Conservation (phyloP, 2,329 filamentous ascomycete species). For the Aspergillus ochraceus region DNA sequence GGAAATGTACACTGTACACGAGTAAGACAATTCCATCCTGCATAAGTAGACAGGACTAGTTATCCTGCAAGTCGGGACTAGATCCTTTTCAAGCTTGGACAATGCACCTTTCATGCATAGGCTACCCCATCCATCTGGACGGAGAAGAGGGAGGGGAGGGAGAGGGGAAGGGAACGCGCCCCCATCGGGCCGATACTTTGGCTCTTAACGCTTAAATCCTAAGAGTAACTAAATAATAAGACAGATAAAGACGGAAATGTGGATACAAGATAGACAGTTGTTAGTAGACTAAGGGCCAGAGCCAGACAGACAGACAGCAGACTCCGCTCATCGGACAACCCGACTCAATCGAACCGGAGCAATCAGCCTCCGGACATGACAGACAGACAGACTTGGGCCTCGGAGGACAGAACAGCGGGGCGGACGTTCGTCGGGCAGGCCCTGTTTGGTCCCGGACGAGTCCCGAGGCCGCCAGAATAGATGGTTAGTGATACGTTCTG, state of each 20-base stretch:
- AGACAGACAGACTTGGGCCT: not conserved
- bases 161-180: not conserved
- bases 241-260: not conserved
- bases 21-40: too few relatives aligned
- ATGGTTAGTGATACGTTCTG: not conserved
- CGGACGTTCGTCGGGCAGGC: conserved; percentile 11
- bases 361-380: conserved; percentile 1
- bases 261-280: too few relatives aligned
- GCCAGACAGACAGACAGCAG: not conserved
- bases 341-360: conserved; percentile 2
- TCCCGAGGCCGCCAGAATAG: conserved; percentile 7
- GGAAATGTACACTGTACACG: too few relatives aligned
- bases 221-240: not conserved
- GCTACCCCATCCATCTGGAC: not conserved
- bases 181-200: conserved; percentile 2
- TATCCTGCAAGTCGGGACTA: not conserved
- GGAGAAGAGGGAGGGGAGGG: not conserved
- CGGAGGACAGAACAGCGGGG: conserved; percentile 11
- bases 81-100: not conserved
- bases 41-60: not conserved
- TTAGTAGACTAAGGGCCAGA: not conserved
- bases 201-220: not conserved
- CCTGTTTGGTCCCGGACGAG: conserved; percentile 21
- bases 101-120: conserved; percentile 2
- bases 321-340: conserved; percentile 12